Evolutionary conservation across 257 asterid species (phyloP).

Genomic region (Solanum paucissectum): DNA sequence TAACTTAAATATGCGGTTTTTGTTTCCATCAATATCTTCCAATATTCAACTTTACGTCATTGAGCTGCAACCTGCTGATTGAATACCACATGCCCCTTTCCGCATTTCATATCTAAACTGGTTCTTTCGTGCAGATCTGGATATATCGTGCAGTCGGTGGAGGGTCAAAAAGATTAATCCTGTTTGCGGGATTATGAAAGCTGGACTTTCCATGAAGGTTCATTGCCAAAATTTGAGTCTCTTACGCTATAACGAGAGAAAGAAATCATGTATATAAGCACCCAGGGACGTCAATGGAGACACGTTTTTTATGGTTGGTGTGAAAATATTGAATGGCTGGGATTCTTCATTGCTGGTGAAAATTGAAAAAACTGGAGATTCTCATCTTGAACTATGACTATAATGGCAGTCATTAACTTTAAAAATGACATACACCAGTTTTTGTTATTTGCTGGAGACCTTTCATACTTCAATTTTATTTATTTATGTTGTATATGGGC

Average conservation of each 20-base stretch:
- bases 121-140: not conserved
- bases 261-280: not conserved
- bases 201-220: not conserved
- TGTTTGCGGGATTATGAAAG: not conserved
- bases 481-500: not conserved
- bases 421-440: not conserved
- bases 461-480: not conserved
- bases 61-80: not conserved
- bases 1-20: constrained; percentile 2
- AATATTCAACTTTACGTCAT: constrained; percentile 9
- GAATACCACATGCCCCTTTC: not conserved
- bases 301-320: not conserved
- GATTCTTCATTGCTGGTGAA: not conserved
- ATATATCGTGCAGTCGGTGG: not conserved
- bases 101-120: not conserved
- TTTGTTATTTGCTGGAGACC: not conserved
- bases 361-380: not conserved
- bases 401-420: not conserved
- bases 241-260: not conserved
- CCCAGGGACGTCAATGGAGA: not conserved
- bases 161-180: not conserved
- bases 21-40: constrained; percentile 10
- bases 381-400: not conserved
- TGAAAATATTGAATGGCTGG: not conserved
- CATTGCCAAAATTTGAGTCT: not conserved